Percentiles rank a stretch among this genome's conserved stretches.
Conservation (phyloP, 1,139 yeast genomes). For the Diutina mesorugosa region DNA sequence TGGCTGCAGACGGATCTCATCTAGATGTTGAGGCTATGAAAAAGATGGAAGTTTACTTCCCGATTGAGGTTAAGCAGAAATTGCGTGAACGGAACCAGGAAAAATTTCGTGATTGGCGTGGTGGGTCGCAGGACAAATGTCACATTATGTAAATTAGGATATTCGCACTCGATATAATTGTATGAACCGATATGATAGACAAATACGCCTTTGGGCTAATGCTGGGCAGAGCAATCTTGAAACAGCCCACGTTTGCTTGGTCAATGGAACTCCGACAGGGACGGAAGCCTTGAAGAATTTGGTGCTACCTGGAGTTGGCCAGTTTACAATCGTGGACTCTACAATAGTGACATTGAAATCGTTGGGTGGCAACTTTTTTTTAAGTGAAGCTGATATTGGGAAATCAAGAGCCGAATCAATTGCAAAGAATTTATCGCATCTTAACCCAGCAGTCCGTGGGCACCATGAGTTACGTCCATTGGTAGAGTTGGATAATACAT, state of each 20-base stretch:
- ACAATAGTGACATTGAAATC: slow-evolving; percentile 27
- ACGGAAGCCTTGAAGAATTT: slow-evolving; percentile 69
- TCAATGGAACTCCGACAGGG: slow-evolving; percentile 49
- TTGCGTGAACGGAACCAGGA: slow-evolving; percentile 48
- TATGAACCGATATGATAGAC: slow-evolving; percentile 56
- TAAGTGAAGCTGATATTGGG: slow-evolving; percentile 35
- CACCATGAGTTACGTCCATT: slow-evolving; percentile 6
- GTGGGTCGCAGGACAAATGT: neutral
- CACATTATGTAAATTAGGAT: neutral
- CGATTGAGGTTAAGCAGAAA: slow-evolving; percentile 52
- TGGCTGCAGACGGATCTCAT: slow-evolving; percentile 45
- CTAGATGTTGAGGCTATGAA: slow-evolving; percentile 42
- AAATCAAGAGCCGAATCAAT: slow-evolving; percentile 25
- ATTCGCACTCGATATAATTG: neutral
- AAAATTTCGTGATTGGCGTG: slow-evolving; percentile 16
- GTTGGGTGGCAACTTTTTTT: slow-evolving; percentile 50
- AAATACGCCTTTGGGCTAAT: slow-evolving; percentile 76
- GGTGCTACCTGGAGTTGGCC: slow-evolving; percentile 70
- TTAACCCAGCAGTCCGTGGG: slow-evolving; percentile 50
- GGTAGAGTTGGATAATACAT: slow-evolving; percentile 6
- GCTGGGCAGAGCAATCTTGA: slow-evolving; percentile 60
- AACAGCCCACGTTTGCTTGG: slow-evolving; percentile 44
- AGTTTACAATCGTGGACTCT: slow-evolving; percentile 46
- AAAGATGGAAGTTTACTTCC: slow-evolving; percentile 48
- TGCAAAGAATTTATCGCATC: slow-evolving; percentile 30